A percentile compares a stretch with the other conserved stretches of the same genome.
Conservation (phyloP, 2,329 filamentous ascomycete genomes). For the Dactylonectria macrodidyma region DNA sequence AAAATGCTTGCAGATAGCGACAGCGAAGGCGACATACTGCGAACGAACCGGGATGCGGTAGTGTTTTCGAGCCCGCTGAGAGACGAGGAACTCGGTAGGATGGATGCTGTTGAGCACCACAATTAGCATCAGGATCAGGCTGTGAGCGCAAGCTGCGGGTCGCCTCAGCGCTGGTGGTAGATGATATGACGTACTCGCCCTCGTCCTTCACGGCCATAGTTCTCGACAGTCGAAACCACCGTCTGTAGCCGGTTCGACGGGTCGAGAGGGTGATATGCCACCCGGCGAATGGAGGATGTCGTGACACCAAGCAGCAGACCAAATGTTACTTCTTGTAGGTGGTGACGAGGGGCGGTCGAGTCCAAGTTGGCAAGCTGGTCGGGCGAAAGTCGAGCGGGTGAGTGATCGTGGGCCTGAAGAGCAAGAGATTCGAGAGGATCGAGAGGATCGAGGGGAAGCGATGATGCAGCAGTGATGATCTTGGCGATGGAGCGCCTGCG, state of each 20-base stretch:
- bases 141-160: slow-evolving; percentile 3
- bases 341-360: slow-evolving; percentile 20
- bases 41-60: slow-evolving; percentile 78
- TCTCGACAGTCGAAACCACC: slow-evolving; percentile 31
- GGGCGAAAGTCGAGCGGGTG: neutral
- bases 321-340: slow-evolving; percentile 20
- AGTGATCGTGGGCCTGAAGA: neutral
- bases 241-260: slow-evolving; percentile 36
- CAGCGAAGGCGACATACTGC: slow-evolving; percentile 65
- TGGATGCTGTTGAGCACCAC: slow-evolving; percentile 65
- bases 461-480: slow-evolving; percentile 2
- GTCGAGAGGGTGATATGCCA: slow-evolving; percentile 24
- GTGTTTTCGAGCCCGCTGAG: slow-evolving; percentile 73
- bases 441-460: neutral
- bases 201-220: slow-evolving; percentile 70
- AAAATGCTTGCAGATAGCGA: slow-evolving; percentile 39
- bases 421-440: neutral
- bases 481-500: slow-evolving; percentile 6
- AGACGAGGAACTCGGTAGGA: slow-evolving; percentile 76
- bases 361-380: neutral
- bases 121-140: slow-evolving; percentile 19
- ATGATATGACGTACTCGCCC: slow-evolving; percentile 62
- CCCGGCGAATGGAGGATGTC: slow-evolving; percentile 25
- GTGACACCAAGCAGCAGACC: slow-evolving; percentile 22
- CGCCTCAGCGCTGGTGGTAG: neutral